Percentiles rank a stretch among this genome's conserved stretches.
Conservation (phyloP, 495 filamentous ascomycete genomes). For the Talaromyces wortmannii region DNA sequence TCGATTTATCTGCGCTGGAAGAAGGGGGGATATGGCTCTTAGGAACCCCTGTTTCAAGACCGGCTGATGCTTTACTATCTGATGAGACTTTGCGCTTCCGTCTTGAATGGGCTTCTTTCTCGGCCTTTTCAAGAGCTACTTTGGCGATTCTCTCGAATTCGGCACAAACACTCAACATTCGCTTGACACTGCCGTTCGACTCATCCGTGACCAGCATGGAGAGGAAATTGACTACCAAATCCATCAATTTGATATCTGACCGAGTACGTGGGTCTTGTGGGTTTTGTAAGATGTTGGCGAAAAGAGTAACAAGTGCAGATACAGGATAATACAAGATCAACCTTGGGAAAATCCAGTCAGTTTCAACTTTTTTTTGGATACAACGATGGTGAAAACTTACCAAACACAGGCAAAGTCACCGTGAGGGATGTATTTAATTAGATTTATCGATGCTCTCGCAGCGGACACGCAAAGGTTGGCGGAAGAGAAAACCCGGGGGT, state of each 20-base stretch:
- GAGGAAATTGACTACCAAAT: constrained; percentile 83
- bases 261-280: constrained; percentile 83
- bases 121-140: constrained; percentile 83
- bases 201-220: constrained; percentile 67
- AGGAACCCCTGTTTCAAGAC: constrained; percentile 4
- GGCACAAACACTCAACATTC: constrained; percentile 87
- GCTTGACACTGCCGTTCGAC: constrained; percentile 78
- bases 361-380: neutral
- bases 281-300: constrained; percentile 96
- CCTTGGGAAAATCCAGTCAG: constrained; percentile 44
- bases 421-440: constrained; percentile 93
- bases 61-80: constrained; percentile 20
- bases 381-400: constrained; percentile 43
- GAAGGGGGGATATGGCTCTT: neutral
- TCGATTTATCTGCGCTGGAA: neutral
- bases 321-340: constrained; percentile 96
- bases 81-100: constrained; percentile 70
- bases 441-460: constrained; percentile 83
- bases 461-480: constrained; percentile 88
- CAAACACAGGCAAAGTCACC: constrained; percentile 94
- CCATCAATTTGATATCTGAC: constrained; percentile 87
- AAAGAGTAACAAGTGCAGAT: constrained; percentile 89
- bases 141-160: constrained; percentile 95
- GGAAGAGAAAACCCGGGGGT: constrained; percentile 91
- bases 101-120: constrained; percentile 68